Evolutionary conservation across 73 alveolate species (phyloP).

Genomic region (Paramecium tetraurelia): DNA sequence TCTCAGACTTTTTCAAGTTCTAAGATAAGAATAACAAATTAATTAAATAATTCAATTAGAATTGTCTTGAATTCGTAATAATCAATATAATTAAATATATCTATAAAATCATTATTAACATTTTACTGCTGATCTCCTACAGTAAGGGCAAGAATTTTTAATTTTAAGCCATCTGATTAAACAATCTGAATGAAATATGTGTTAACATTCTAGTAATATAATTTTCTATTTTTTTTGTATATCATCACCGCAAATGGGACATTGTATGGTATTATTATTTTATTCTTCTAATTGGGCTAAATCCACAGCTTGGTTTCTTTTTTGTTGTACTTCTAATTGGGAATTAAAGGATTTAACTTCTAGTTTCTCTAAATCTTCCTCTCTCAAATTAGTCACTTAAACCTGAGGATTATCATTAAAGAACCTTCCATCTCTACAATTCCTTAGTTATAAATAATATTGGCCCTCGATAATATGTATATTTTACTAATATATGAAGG

Average conservation of each 20-base stretch:
- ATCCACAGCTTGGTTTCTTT: background rate
- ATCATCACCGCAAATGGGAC: background rate
- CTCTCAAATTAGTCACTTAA: background rate
- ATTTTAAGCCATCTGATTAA: constrained; percentile 35
- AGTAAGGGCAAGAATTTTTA: constrained; percentile 47
- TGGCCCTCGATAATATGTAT: background rate
- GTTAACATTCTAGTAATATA: constrained; percentile 11
- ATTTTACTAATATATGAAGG: background rate
- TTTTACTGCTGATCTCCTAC: constrained; percentile 23
- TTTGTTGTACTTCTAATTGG: background rate
- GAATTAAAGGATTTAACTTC: constrained; percentile 3
- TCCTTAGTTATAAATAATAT: constrained; percentile 6
- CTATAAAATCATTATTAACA: background rate
- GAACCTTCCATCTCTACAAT: constrained; percentile 20
- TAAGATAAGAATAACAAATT: background rate
- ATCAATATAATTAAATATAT: background rate
- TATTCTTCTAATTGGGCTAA: constrained; percentile 4
- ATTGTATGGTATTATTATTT: background rate
- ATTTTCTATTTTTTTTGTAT: background rate
- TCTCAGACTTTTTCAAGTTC: background rate
- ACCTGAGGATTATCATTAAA: background rate
- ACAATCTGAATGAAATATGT: constrained; percentile 56
- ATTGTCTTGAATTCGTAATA: too few species aligned
- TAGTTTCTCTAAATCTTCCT: constrained; percentile 9
- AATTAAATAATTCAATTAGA: too few species aligned